Evolutionary conservation across 2,329 filamentous ascomycete species (phyloP).

Genomic region (Botrytis aclada): DNA sequence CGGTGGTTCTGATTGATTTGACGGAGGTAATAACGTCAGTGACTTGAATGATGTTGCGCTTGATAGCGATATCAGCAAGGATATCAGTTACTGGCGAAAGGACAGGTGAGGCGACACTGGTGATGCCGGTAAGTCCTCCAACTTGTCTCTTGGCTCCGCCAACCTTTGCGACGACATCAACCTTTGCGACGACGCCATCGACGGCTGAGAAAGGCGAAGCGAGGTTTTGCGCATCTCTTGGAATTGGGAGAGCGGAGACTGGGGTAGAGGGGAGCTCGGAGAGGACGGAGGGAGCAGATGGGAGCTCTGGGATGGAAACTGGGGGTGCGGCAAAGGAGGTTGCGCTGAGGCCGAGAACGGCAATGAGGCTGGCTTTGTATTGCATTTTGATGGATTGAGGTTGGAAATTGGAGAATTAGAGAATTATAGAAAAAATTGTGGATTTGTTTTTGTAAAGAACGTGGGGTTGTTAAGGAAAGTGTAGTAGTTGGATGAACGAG

Average conservation of each 20-base stretch:
- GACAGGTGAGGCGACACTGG: background rate
- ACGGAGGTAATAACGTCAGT: background rate
- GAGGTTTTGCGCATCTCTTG: background rate
- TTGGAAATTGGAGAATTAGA: background rate
- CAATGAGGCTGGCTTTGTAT: background rate
- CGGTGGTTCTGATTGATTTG: background rate
- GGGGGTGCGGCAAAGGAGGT: background rate
- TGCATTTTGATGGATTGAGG: background rate
- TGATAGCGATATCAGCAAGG: no score
- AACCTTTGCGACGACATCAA: background rate
- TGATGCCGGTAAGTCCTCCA: background rate
- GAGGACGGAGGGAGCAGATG: background rate
- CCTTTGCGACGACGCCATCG: background rate
- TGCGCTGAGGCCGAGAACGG: slow-evolving; percentile 6
- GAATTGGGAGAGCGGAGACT: background rate
- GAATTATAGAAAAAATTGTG: background rate
- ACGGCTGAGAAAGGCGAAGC: background rate
- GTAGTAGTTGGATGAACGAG: background rate
- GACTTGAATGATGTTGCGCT: background rate
- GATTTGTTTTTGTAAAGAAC: background rate
- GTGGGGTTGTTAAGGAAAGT: background rate
- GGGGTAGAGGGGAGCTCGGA: background rate
- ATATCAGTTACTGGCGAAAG: background rate
- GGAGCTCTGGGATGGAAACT: background rate
- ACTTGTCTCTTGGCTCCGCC: background rate